Conservation (phyloP, 371 early-diverging fungal species). For the Mucor circinelloides region DNA sequence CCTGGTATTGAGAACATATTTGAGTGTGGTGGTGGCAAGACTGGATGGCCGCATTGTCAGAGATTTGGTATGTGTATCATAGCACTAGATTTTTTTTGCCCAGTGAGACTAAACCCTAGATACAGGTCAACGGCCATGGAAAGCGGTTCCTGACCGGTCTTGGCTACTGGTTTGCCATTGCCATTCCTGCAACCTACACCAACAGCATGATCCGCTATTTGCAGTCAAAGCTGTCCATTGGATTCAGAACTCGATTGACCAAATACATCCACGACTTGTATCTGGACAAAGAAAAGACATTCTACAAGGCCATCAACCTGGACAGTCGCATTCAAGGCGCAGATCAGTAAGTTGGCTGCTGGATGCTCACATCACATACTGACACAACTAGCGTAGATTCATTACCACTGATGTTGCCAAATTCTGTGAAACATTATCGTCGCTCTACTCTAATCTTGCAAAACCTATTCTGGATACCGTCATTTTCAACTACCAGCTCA, state of each 20-base stretch:
- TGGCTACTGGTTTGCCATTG: conserved; percentile 93
- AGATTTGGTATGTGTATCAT: conserved; percentile 76
- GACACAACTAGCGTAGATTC: conserved; percentile 38
- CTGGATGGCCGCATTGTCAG: conserved; percentile 94
- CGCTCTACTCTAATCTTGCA: conserved; percentile 83
- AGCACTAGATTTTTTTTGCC: neutral
- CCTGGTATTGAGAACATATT: conserved; percentile 87
- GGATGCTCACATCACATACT: too few relatives aligned
- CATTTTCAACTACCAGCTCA: conserved; percentile 84
- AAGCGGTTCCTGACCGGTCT: conserved; percentile 53
- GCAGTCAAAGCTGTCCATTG: conserved; percentile 91
- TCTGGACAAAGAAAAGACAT: conserved; percentile 73
- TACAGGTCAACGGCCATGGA: conserved; percentile 43
- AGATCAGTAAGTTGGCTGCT: conserved; percentile 83
- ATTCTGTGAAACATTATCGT: conserved; percentile 77
- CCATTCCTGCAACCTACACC: conserved; percentile 96
- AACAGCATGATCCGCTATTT: conserved; percentile 94
- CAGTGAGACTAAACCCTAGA: neutral
- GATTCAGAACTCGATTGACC: conserved; percentile 84
- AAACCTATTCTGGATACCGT: conserved; percentile 86
- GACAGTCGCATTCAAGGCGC: conserved; percentile 85
- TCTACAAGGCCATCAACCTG: conserved; percentile 82
- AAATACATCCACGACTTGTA: conserved; percentile 81
- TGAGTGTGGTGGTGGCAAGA: conserved; percentile 91
- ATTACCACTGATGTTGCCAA: conserved; percentile 86